These are phyloP conservation scores for Linum trigynum DNA, from an alignment of 345 rosid genomes.

Conservation along the genomic window DNA sequence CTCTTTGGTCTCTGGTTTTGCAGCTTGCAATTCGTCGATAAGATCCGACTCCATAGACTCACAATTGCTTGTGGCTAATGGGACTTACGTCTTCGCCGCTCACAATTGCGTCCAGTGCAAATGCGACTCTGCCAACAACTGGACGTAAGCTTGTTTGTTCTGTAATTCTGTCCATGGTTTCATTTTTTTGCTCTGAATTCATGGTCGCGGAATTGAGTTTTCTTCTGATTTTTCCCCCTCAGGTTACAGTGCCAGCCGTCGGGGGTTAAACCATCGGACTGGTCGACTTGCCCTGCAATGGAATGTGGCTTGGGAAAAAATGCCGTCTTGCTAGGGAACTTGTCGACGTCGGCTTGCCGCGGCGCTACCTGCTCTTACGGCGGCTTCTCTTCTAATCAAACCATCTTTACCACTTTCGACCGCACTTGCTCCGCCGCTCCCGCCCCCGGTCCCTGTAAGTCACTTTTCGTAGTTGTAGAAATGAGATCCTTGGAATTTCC, in stretches of 20 bases:
- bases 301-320: slow-evolving; percentile 33
- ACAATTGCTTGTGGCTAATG: slow-evolving; percentile 39
- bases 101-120: slow-evolving; percentile 53
- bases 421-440: background rate
- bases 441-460: background rate
- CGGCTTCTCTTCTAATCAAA: slow-evolving; percentile 34
- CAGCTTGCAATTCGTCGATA: slow-evolving; percentile 68
- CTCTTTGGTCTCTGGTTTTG: background rate
- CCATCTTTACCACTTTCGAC: slow-evolving; percentile 32
- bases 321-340: slow-evolving; percentile 31
- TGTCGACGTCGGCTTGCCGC: slow-evolving; percentile 30
- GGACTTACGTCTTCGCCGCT: slow-evolving; percentile 49
- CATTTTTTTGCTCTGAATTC: background rate
- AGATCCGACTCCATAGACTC: slow-evolving; percentile 39
- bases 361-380: slow-evolving; percentile 51
- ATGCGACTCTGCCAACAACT: slow-evolving; percentile 46
- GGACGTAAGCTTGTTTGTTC: slow-evolving; percentile 38
- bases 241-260: slow-evolving; percentile 40
- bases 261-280: slow-evolving; percentile 17
- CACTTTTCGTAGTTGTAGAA: too few relatives aligned
- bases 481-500: background rate
- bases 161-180: background rate
- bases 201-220: background rate
- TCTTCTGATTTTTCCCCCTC: background rate
- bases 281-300: slow-evolving; percentile 46